A percentile compares a stretch with the other conserved stretches of the same genome.
phyloP scores from a whole-genome alignment of 2,329 filamentous ascomycete genomes.

The Fragosphaeria purpurea region DNA sequence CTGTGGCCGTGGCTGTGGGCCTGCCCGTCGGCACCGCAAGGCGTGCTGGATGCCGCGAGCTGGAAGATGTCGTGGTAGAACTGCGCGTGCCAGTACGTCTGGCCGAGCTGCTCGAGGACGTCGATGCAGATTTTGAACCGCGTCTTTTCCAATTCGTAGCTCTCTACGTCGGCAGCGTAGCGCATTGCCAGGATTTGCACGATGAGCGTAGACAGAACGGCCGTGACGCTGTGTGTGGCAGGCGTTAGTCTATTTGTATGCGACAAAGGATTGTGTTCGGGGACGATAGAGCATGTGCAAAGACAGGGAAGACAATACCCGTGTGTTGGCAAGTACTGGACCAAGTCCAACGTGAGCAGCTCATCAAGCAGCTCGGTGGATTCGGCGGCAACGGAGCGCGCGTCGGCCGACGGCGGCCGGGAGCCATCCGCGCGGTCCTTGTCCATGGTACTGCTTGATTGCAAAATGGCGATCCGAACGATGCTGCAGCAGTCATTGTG shows the following conservation, averaged over 20 bases:
- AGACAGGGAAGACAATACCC: constrained; percentile 3
- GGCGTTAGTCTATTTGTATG: no score
- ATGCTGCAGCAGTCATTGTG: neutral
- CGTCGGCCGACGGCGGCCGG: constrained; percentile 1
- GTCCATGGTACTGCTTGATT: neutral
- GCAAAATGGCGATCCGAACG: neutral
- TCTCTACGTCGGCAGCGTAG: neutral
- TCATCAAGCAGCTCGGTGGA: constrained; percentile 9
- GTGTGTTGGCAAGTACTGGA: constrained; percentile 13
- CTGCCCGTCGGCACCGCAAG: no score
- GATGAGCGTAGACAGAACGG: constrained; percentile 11
- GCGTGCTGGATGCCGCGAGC: constrained; percentile 1
- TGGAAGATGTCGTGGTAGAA: constrained; percentile 15
- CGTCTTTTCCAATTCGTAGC: neutral
- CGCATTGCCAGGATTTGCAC: constrained; percentile 12
- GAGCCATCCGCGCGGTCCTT: neutral
- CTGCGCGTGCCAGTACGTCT: constrained; percentile 15
- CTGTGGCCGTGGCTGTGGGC: no score
- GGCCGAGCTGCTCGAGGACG: constrained; percentile 10
- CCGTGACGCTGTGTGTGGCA: constrained; percentile 9
- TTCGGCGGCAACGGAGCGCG: constrained; percentile 10
- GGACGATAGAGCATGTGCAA: no score
- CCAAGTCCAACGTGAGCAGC: constrained; percentile 10
- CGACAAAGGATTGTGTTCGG: no score
- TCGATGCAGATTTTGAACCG: constrained; percentile 12